Evolutionary conservation across 768 basidiomycete genomes (phyloP).

Genomic region (Suillus bovinus): DNA sequence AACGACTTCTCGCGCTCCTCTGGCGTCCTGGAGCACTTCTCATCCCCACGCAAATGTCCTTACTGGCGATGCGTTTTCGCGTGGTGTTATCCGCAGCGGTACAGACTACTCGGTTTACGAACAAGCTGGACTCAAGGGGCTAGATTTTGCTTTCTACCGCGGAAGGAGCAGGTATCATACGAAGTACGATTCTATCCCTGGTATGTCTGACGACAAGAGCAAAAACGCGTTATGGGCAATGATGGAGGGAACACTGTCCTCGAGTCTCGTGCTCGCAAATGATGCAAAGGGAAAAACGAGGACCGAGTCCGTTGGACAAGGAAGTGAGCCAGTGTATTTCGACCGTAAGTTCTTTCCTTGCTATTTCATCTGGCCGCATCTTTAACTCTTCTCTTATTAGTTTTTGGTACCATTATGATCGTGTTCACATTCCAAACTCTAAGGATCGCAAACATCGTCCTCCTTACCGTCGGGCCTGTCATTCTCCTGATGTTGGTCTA

Average conservation of each 20-base stretch:
- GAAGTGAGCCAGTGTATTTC: conserved; percentile 58
- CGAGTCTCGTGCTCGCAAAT: conserved; percentile 57
- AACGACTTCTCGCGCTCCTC: conserved; percentile 56
- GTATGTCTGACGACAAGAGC: conserved; percentile 44
- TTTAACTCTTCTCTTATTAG: conserved; percentile 33
- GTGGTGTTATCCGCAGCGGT: conserved; percentile 61
- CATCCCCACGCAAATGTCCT: conserved; percentile 72
- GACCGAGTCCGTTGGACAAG: conserved; percentile 17
- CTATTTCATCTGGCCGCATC: not conserved
- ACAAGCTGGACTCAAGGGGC: conserved; percentile 57
- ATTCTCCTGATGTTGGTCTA: conserved; percentile 46
- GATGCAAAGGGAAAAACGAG: conserved; percentile 23
- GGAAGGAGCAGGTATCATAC: conserved; percentile 79
- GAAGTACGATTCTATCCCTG: conserved; percentile 64
- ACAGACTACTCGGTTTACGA: conserved; percentile 78
- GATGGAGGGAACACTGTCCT: conserved; percentile 65
- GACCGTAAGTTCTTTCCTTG: conserved; percentile 52
- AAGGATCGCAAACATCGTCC: conserved; percentile 55
- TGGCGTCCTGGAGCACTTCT: conserved; percentile 48
- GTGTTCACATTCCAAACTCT: conserved; percentile 54
- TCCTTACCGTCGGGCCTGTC: conserved; percentile 66
- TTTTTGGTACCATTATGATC: conserved; percentile 57
- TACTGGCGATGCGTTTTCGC: conserved; percentile 66
- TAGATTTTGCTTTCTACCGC: conserved; percentile 80
- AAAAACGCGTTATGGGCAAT: conserved; percentile 71